phyloP scores from a whole-genome alignment of 2,329 filamentous ascomycete genomes.

The Claviceps monticola region DNA sequence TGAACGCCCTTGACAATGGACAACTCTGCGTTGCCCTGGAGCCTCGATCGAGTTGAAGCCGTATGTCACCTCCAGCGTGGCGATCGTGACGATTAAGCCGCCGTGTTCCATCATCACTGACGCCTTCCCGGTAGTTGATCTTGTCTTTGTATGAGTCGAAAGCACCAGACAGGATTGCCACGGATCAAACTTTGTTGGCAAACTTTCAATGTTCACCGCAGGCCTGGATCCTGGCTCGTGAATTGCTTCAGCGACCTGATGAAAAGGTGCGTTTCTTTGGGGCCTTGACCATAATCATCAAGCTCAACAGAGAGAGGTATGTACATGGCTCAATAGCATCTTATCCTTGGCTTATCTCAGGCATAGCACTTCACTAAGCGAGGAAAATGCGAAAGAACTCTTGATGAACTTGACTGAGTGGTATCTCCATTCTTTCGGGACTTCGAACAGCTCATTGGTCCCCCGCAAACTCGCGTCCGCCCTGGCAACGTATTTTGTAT shows the following conservation, averaged over 20 bases:
- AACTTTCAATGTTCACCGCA: conserved; percentile 62
- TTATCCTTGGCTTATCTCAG: conserved; percentile 1
- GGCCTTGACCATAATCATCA: conserved; percentile 83
- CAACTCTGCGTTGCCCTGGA: conserved; percentile 8
- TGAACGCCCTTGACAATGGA: conserved; percentile 6
- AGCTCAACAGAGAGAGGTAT: conserved; percentile 82
- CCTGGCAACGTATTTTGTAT: conserved; percentile 60
- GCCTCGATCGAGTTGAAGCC: conserved; percentile 13
- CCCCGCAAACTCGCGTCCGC: conserved; percentile 65
- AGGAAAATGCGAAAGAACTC: conserved; percentile 44
- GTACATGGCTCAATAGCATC: conserved; percentile 11
- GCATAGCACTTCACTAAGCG: conserved; percentile 34
- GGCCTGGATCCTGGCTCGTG: conserved; percentile 77
- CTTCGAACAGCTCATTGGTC: conserved; percentile 44
- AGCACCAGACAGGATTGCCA: conserved; percentile 30
- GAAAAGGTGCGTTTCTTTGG: conserved; percentile 82
- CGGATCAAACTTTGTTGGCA: conserved; percentile 60
- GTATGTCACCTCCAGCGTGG: conserved; percentile 7
- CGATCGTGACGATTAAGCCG: neutral
- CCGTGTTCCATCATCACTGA: neutral
- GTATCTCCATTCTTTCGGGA: conserved; percentile 41
- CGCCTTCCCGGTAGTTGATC: conserved; percentile 26
- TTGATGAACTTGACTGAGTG: conserved; percentile 48
- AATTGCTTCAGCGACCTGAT: conserved; percentile 53
- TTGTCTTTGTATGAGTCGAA: conserved; percentile 40